These are phyloP conservation scores for Rhizoctonia solani DNA, from an alignment of 1,284 basidiomycete species.

Conservation along the genomic window DNA sequence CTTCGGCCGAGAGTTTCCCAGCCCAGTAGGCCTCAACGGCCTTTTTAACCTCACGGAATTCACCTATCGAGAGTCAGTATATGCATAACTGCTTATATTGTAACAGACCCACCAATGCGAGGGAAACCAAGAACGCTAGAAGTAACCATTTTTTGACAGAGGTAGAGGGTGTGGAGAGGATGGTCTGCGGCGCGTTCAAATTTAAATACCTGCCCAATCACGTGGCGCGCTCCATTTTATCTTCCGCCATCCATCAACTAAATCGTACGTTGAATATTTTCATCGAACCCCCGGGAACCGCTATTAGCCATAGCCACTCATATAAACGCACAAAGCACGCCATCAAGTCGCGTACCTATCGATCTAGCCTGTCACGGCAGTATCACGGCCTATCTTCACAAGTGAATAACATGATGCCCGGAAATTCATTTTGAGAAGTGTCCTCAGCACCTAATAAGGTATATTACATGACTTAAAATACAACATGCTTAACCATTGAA, in stretches of 20 bases:
- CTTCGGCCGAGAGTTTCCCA: conserved; percentile 87
- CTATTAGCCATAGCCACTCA: no score
- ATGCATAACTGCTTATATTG: no score
- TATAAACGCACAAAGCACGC: conserved; percentile 17
- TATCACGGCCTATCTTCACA: not conserved
- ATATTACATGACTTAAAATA: conserved; percentile 10
- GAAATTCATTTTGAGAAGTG: not conserved
- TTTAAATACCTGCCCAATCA: conserved; percentile 19
- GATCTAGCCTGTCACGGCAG: not conserved
- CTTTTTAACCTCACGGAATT: conserved; percentile 98
- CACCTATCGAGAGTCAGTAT: conserved; percentile 56
- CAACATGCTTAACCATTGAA: conserved; percentile 29
- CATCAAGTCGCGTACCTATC: conserved; percentile 9
- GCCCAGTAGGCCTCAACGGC: conserved; percentile 98
- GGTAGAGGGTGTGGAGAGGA: conserved; percentile 36
- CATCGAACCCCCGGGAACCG: conserved; percentile 7
- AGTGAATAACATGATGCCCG: not conserved
- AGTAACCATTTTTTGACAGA: conserved; percentile 44
- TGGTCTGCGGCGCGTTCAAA: not conserved
- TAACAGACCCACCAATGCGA: conserved; percentile 77
- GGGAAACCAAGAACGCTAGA: conserved; percentile 97
- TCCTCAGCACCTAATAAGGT: conserved; percentile 1
- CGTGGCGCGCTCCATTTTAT: conserved; percentile 20
- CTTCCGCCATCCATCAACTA: conserved; percentile 27
- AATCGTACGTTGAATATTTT: conserved; percentile 28